Evolutionary conservation across 179 eudicot species (phyloP).

Genomic region (Patellifolia procumbens): DNA sequence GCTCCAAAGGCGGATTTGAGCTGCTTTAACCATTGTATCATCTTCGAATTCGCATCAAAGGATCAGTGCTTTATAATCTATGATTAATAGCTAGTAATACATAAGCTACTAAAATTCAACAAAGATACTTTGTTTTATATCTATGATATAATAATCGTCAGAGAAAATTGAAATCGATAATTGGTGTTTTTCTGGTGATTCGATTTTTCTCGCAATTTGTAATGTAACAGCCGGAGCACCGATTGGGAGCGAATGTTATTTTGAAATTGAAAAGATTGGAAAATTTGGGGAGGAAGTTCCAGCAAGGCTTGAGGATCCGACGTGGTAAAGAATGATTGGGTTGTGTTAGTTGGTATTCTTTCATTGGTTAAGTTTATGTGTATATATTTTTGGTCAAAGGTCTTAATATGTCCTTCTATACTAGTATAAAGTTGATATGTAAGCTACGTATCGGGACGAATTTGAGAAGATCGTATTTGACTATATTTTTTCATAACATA

Average conservation of each 20-base stretch:
- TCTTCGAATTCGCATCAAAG: conserved; percentile 20
- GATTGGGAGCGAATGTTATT: not conserved
- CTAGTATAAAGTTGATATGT: no score
- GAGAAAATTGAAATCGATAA: no score
- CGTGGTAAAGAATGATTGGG: conserved; percentile 22
- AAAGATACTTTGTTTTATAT: not conserved
- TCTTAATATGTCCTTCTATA: no score
- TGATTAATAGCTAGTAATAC: not conserved
- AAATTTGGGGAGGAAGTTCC: not conserved
- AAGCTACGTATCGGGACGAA: no score
- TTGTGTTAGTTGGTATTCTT: conserved; percentile 20
- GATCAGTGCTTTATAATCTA: not conserved
- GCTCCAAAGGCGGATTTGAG: conserved; percentile 70
- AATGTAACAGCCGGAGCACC: not conserved
- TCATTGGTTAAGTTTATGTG: conserved; percentile 8
- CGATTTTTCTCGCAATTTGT: not conserved
- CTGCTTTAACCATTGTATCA: conserved; percentile 68
- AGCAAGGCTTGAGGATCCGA: not conserved
- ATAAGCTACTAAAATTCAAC: not conserved
- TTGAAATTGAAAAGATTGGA: no score
- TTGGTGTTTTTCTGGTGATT: not conserved
- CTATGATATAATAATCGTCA: no score
- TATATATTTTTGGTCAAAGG: not conserved
- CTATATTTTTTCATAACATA: no score
- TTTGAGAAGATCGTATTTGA: no score